Evolutionary conservation across 208 protist species (phyloP).

Genomic region (Naegleria lovaniensis): DNA sequence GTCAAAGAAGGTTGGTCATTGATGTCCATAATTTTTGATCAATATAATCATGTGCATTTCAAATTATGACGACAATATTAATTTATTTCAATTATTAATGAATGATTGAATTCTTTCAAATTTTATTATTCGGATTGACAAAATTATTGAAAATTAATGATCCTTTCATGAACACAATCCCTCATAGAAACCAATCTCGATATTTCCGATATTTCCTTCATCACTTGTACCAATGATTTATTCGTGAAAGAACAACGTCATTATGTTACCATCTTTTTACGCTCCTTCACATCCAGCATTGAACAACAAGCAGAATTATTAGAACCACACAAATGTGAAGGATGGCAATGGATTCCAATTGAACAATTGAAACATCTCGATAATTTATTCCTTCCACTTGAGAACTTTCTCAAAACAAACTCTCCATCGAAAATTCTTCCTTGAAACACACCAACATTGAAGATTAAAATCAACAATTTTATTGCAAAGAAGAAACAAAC

Average conservation of each 20-base stretch:
- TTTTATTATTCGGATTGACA: too few relatives aligned
- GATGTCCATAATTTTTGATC: too few relatives aligned
- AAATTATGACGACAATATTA: too few relatives aligned
- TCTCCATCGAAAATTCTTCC: background rate
- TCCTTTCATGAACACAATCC: too few relatives aligned
- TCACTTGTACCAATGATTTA: conserved; percentile 12
- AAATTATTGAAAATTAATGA: too few relatives aligned
- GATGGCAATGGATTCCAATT: conserved; percentile 18
- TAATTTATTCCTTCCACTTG: background rate
- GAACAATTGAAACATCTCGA: background rate
- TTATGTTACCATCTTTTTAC: conserved; percentile 19
- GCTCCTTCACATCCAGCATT: background rate
- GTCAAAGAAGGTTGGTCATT: background rate
- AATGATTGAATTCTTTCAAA: too few relatives aligned
- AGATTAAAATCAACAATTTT: too few relatives aligned
- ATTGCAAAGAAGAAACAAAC: too few relatives aligned
- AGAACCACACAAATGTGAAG: conserved; percentile 22
- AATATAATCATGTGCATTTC: too few relatives aligned
- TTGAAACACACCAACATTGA: too few relatives aligned
- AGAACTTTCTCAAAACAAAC: background rate
- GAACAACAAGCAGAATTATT: background rate
- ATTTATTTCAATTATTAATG: too few relatives aligned
- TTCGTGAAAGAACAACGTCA: background rate
- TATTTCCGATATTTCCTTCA: background rate
- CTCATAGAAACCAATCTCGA: background rate